These are phyloP conservation scores for Terfezia boudieri DNA, from an alignment of 495 filamentous ascomycete species.

Conservation along the genomic window DNA sequence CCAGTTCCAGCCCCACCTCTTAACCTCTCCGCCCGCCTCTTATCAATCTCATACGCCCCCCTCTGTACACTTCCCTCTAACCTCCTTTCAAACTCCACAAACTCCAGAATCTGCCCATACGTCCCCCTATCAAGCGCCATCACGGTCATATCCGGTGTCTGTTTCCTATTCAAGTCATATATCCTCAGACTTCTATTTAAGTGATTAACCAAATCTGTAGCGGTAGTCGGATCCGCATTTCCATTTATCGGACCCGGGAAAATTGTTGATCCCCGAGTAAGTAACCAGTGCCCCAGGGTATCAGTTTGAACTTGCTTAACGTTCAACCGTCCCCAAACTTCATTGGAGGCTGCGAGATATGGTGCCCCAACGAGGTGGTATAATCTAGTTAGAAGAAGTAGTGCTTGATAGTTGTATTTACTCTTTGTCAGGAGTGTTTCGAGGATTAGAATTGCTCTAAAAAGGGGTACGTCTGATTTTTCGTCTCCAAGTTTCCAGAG, in stretches of 20 bases:
- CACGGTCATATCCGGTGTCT: constrained; percentile 19
- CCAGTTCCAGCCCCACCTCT: constrained; percentile 1
- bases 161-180: constrained; percentile 15
- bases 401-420: constrained; percentile 35
- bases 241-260: constrained; percentile 9
- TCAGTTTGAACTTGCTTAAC: constrained; percentile 41
- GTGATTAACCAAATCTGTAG: neutral
- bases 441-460: constrained; percentile 30
- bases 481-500: constrained; percentile 16
- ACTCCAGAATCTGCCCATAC: constrained; percentile 21
- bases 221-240: neutral
- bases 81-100: constrained; percentile 17
- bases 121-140: constrained; percentile 19
- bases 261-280: constrained; percentile 34
- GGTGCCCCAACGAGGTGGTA: constrained; percentile 32
- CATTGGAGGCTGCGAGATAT: constrained; percentile 27
- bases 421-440: constrained; percentile 29
- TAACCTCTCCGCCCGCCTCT: constrained; percentile 14
- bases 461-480: constrained; percentile 22
- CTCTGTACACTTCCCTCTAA: constrained; percentile 17
- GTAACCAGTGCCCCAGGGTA: constrained; percentile 33
- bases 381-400: constrained; percentile 32
- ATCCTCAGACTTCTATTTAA: neutral
- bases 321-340: constrained; percentile 29
- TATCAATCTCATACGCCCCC: constrained; percentile 18